Base-by-base conservation (phyloP, 148 eudicot species). In the Rhododendron henanense region DNA sequence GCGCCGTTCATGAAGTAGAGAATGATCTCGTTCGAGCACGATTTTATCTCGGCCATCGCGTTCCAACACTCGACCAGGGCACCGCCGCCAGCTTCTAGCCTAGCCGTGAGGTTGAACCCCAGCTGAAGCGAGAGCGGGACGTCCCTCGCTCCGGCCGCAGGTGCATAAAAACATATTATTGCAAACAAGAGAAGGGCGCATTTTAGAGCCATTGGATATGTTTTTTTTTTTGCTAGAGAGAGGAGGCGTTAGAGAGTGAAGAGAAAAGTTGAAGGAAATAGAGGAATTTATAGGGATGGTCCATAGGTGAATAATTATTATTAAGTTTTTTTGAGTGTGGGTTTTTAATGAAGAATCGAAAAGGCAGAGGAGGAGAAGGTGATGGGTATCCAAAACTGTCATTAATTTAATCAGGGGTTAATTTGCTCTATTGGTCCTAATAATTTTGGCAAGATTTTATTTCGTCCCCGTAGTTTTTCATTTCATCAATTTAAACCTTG, bases 1-100 rank as follows among this genome's bases (percentile, higher is more conserved):
- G 82, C 53, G 18, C 82, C 82, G 10, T 79, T 79, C 82, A 79
- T n/a, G 82, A 79, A 79, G 82, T 37, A 48, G 59, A 79, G 59
- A 25, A 79, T 48, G 7, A 79, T 79, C 59, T 79, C 82, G 21
- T 79, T 79, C 6, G 82, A 79, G 82, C 82, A 79, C 37, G 53
- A 79, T 28, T 79, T 79, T 79, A 79, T 79, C 33, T 79, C 59
- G 6, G 33, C 1, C 82, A 79, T 14, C 18, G 53, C 82, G 21
- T 45, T 45, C 82, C 82, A 75, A 25, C 79, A 75, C 45, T 35
- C 48, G 1, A 75, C 79, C 39, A 75, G 79, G 79, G 9, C 25
- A n/a, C 48, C 19, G n/a, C 79, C 45, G 10, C 79, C 25, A 0
- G 33, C 57, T 1, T 79, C 57, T 21, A 79, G 59, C 82, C 82